Base-by-base conservation (phyloP, 768 basidiomycete species). In the Clathrus columnatus region DNA sequence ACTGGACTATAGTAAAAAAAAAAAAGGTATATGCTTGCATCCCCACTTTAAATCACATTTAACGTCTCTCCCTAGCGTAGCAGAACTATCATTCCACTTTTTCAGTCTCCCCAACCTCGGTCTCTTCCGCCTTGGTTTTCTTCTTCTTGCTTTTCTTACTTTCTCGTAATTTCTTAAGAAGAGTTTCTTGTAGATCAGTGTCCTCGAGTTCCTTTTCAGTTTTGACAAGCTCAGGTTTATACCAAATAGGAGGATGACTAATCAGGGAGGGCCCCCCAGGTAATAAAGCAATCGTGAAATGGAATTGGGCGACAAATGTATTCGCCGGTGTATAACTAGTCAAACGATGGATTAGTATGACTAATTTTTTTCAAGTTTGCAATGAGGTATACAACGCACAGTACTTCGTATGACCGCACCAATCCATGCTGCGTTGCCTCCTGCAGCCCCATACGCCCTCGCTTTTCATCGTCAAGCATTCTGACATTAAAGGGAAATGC, bases 401-500 rank as follows among this genome's bases (percentile, higher is more conserved):
- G 79, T 62, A 99, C 89, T 68, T 96, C 94, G 70, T 94, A 97
- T 45, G 92, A 90, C 71, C 91, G 91, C 59, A 98, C 83, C 46
- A 97, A 78, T 64, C 82, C 83, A 68, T 99, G 96, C 68, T 94
- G 87, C 32, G 94, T 91, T 48, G 95, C 94, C 73, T 98, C 96
- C 67, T 89, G 86, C 29, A 98, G 79, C 61, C 95, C 96, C 78
- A 98, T 85, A 32, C 95, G 84, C 24, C 91, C 86, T 51, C 91
- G 82, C 73, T 94, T 94, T 78, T 98, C 95, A 65, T 98, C 95
- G 60, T 95, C 95, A 56, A 98, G 78, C 46, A 78, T 78, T 59
- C 96, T 90, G 60, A 99, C 80, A 64, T 94, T 97, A 79, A 99
- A 97, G 29, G 96, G 95, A 83, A 99, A 98, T 4, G 91, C 79